A percentile compares a stretch with the other conserved stretches of the same genome.
Conservation (phyloP, 83 land plant species). For the Picea abies region DNA sequence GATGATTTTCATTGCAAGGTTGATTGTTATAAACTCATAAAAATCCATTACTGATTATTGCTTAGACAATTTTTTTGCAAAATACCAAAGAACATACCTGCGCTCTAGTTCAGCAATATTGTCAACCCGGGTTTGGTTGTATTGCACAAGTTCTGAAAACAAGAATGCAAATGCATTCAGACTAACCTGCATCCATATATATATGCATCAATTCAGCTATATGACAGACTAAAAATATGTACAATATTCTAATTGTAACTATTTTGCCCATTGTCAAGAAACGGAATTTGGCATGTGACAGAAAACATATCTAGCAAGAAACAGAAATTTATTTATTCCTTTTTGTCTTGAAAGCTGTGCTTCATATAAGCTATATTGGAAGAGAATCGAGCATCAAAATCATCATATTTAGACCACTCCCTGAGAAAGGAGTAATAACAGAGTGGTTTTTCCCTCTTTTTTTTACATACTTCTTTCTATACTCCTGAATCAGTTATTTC, state of each 20-base stretch:
- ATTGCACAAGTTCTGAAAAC: constrained; percentile 97
- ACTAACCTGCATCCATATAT: constrained; percentile 76
- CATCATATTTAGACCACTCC: too few relatives aligned
- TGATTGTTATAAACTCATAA: background rate
- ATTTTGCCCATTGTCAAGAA: constrained; percentile 6
- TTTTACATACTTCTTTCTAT: too few relatives aligned
- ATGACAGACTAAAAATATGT: background rate
- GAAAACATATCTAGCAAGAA: constrained; percentile 6
- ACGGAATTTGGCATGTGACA: too few relatives aligned
- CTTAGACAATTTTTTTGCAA: background rate
- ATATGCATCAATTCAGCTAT: background rate
- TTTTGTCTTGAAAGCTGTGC: background rate
- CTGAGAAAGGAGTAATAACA: too few relatives aligned
- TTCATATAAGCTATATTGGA: too few relatives aligned
- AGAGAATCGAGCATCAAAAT: too few relatives aligned
- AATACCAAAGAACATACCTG: constrained; percentile 51
- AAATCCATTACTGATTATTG: background rate
- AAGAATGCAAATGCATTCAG: constrained; percentile 95
- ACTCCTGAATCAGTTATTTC: too few relatives aligned
- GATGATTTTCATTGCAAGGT: too few relatives aligned
- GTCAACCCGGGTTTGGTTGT: constrained; percentile 93
- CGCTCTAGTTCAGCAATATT: constrained; percentile 92
- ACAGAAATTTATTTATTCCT: constrained; percentile 4
- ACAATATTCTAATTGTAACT: background rate
- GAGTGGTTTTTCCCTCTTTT: too few relatives aligned